Evolutionary conservation across 331 rosid genomes (phyloP).

Genomic region (Saraca asoca): DNA sequence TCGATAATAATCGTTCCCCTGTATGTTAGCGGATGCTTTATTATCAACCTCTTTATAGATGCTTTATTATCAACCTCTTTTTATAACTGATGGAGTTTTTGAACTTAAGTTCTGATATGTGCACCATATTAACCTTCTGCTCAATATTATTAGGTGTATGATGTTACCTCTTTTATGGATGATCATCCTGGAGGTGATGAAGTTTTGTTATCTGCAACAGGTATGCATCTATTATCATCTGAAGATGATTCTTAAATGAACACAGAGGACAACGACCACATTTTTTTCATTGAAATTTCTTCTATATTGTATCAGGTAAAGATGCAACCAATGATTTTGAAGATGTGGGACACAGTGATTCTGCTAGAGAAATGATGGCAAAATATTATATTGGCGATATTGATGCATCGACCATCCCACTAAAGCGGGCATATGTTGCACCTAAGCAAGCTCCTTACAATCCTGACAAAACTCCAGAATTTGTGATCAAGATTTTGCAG

Average conservation of each 20-base stretch:
- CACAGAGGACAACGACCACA: neutral
- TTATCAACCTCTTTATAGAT: neutral
- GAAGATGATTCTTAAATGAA: neutral
- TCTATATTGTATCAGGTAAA: conserved; percentile 58
- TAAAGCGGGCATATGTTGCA: conserved; percentile 48
- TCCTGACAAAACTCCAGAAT: conserved; percentile 72
- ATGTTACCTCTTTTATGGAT: conserved; percentile 88
- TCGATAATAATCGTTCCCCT: conserved; percentile 9
- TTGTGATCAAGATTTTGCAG: conserved; percentile 81
- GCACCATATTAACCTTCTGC: neutral
- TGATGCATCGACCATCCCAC: conserved; percentile 69
- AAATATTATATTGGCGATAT: conserved; percentile 80
- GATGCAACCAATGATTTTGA: conserved; percentile 94
- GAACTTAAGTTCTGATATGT: neutral
- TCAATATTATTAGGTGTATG: conserved; percentile 64
- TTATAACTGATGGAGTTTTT: conserved; percentile 14
- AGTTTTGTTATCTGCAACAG: conserved; percentile 82
- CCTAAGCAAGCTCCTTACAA: conserved; percentile 58
- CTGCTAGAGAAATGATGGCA: conserved; percentile 87
- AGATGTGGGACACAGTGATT: conserved; percentile 95
- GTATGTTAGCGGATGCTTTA: neutral
- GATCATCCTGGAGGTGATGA: conserved; percentile 98
- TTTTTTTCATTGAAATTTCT: conserved; percentile 17
- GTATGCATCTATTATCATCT: conserved; percentile 42
- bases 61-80: neutral